These are phyloP conservation scores for Hypsizygus ulmarius DNA, from an alignment of 1,284 basidiomycete genomes.

Conservation along the genomic window DNA sequence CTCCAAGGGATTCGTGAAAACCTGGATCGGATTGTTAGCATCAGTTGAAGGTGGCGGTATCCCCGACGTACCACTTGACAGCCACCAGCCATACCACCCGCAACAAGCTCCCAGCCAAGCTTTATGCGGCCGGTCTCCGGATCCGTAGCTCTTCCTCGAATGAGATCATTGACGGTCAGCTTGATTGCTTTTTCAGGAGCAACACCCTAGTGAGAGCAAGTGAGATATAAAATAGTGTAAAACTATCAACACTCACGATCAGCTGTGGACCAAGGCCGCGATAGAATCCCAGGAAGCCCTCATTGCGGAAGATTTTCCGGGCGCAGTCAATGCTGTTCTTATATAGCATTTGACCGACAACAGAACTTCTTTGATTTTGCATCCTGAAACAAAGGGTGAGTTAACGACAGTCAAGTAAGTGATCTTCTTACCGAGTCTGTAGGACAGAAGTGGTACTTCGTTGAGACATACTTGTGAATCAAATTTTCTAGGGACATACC, in stretches of 20 bases:
- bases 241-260: slow-evolving; percentile 53
- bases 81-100: slow-evolving; percentile 92
- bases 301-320: slow-evolving; percentile 91
- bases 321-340: slow-evolving; percentile 95
- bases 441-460: not conserved
- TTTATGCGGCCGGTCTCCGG: slow-evolving; percentile 94
- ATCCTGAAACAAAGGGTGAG: slow-evolving; percentile 52
- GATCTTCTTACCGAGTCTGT: slow-evolving; percentile 60
- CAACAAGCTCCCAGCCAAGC: slow-evolving; percentile 83
- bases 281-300: slow-evolving; percentile 95
- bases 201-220: slow-evolving; percentile 68
- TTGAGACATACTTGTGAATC: not conserved
- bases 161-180: slow-evolving; percentile 92
- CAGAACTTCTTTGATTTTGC: slow-evolving; percentile 95
- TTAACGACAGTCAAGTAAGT: not conserved
- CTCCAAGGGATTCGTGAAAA: slow-evolving; percentile 95
- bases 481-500: slow-evolving; percentile 42
- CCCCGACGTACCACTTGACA: slow-evolving; percentile 86
- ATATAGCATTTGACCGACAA: slow-evolving; percentile 93
- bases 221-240: not conserved
- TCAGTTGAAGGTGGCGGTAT: slow-evolving; percentile 1
- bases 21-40: slow-evolving; percentile 40
- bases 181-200: slow-evolving; percentile 99
- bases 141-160: slow-evolving; percentile 83
- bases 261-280: slow-evolving; percentile 94